Conservation (phyloP, 2,329 filamentous ascomycete species). For the Aspergillus candidus region DNA sequence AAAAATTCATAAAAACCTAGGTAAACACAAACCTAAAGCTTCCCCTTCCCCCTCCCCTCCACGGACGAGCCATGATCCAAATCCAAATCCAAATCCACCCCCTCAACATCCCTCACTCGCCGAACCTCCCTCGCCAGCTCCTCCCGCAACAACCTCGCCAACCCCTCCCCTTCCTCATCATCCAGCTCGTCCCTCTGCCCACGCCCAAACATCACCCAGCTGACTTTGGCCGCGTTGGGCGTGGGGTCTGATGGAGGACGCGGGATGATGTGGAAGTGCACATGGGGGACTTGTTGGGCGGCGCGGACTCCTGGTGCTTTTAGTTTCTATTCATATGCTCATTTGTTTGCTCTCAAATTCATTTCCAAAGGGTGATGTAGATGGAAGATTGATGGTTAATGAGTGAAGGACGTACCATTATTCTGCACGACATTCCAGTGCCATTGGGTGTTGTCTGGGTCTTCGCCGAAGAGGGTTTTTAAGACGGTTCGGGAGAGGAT, state of each 20-base stretch:
- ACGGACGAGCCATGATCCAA: neutral
- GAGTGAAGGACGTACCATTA: too few relatives aligned
- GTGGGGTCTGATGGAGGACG: constrained; percentile 49
- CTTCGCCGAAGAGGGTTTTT: constrained; percentile 54
- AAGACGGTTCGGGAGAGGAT: constrained; percentile 64
- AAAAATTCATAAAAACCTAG: neutral
- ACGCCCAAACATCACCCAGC: constrained; percentile 43
- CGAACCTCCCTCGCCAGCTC: constrained; percentile 34
- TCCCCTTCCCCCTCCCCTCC: constrained; percentile 11
- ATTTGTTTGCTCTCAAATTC: too few relatives aligned
- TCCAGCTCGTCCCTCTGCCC: constrained; percentile 44
- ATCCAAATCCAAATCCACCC: constrained; percentile 30
- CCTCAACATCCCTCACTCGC: constrained; percentile 30
- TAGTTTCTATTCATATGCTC: too few relatives aligned
- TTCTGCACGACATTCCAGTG: constrained; percentile 99
- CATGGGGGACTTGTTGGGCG: constrained; percentile 86
- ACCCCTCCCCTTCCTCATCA: constrained; percentile 38
- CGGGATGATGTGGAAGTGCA: constrained; percentile 93
- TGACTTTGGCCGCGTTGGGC: constrained; percentile 17
- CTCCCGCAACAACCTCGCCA: constrained; percentile 33
- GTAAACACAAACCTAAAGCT: constrained; percentile 9
- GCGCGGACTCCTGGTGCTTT: constrained; percentile 65
- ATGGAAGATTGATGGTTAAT: too few relatives aligned
- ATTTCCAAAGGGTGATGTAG: too few relatives aligned
- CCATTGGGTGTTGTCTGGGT: constrained; percentile 38